Base-by-base conservation (phyloP, 331 rosid species). In the Stylosanthes scabra region DNA sequence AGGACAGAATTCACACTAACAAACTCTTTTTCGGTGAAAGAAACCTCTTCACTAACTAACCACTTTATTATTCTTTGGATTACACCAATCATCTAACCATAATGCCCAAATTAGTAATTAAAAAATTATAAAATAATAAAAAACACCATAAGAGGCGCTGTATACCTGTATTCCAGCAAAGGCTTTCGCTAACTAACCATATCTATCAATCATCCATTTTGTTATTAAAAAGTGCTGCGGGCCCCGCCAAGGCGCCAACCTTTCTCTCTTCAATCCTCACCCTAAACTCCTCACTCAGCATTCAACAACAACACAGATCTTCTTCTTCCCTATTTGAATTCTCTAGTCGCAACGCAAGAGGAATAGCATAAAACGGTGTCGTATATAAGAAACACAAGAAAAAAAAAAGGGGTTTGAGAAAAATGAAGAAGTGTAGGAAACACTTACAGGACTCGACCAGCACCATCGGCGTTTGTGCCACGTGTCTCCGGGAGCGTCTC, bases 401-500 rank as follows among this genome's bases (percentile, higher is more conserved):
- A 5, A 13, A n/a, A n/a, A n/a, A 47, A n/a, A 20, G 1, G 13
- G 34, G 3, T 9, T 31, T 20, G 1, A 20, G 78, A 81, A 78
- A 9, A 6, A 7, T 25, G 1, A 67, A 92, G 98, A 93, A 87
- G 90, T 93, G 98, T 79, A 86, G 79, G 82, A 85, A 80, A 74
- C 98, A 93, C 83, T 62, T 74, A 6, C 16, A 71, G 61, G 98
- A 93, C 78, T 65, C 37, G n/a, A 87, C 85, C 61, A 80, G 93
- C 86, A 70, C 76, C 83, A 77, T 86, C 77, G 98, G 98, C 67
- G 96, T 88, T 29, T 93, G 98, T 77, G 82, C 97, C 66, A 64
- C 96, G 1, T 93, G 98, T 61, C 93, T 93, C 78, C 88, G 96
- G 1, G 91, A 93, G 7, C 96, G 97, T 13, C 86, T 92, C 7